Evolutionary conservation across 257 asterid species (phyloP), one percentile per base, ranked within the genome.

Genomic region (Plantago ovata): DNA sequence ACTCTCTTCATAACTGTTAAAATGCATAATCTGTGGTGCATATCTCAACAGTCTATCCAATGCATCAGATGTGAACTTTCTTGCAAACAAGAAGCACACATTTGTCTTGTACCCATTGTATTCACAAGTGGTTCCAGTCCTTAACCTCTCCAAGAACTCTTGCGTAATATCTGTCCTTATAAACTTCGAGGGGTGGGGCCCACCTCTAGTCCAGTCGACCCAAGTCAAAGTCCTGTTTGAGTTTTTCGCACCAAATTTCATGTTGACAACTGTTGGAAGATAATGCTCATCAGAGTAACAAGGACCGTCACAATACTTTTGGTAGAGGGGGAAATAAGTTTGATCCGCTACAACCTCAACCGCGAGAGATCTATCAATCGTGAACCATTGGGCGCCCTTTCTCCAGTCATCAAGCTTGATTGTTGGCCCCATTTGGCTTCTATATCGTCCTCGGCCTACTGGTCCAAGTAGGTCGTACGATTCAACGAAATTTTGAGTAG

Each of bases 301-400:
- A 0, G 83, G 59, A 0, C 83, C 83, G 0, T 32, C 63, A 60
- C 98, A 92, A 32, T 80, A 53, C 0, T 52, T 39, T n/a, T 70
- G 79, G 33, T 81, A 92, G 1, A 69, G 39, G 0, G 82, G 67
- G 16, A 85, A 88, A 56, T 80, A 81, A 0, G 38, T 51, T 3
- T n/a, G 63, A 44, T 92, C 98, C 0, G 91, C 62, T 10, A 88
- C 44, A 0, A 92, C 79, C 63, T 88, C 97, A 3, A 84, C 0
- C 2, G 97, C 97, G 0, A 88, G 81, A 11, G 46, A 66, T 11
- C 95, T 66, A 21, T 86, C 90, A 55, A 84, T 79, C n/a, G 55
- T 84, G 11, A 92, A 92, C 98, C 97, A 92, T 41, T 92, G 95
- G 33, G 97, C 80, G 28, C 97, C 98, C 42, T 92, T 92, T 20